These are phyloP conservation scores for Diplocarpon mali DNA, from an alignment of 2,329 filamentous ascomycete species.

Conservation along the genomic window DNA sequence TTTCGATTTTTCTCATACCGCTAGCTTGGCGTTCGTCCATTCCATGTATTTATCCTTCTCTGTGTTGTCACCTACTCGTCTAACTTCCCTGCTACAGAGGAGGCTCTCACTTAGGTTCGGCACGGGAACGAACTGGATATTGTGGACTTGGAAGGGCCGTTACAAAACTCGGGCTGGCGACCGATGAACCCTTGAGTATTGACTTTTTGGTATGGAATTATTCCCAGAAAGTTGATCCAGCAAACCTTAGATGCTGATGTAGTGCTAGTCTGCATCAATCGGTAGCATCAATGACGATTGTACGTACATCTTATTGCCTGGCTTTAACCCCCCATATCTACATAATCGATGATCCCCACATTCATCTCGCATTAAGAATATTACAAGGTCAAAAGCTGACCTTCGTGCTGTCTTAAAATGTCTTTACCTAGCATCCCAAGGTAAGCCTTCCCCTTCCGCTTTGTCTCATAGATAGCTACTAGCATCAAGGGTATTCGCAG, in stretches of 20 bases:
- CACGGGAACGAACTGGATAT: constrained; percentile 52
- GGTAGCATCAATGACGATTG: constrained; percentile 55
- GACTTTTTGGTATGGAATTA: constrained; percentile 55
- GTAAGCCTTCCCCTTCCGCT: constrained; percentile 23
- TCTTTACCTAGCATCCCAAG: constrained; percentile 48
- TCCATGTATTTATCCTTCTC: constrained; percentile 50
- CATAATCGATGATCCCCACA: no score
- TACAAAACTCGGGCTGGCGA: constrained; percentile 47
- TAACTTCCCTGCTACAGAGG: constrained; percentile 32
- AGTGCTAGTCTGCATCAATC: constrained; percentile 60
- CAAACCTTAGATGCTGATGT: constrained; percentile 7
- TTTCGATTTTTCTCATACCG: constrained; percentile 74
- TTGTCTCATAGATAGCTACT: neutral
- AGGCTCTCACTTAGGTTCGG: constrained; percentile 41
- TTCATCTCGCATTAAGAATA: no score
- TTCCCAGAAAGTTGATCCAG: neutral
- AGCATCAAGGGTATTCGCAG: neutral
- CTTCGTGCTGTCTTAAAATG: constrained; percentile 42
- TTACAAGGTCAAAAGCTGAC: no score
- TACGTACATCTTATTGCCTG: no score
- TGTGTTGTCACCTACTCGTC: neutral
- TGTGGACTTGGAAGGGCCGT: constrained; percentile 63
- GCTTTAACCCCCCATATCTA: no score
- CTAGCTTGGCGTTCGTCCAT: constrained; percentile 68
- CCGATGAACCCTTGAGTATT: constrained; percentile 45